Evolutionary conservation across 305 asterid species (phyloP).

Genomic region (Solanum hybrid): DNA sequence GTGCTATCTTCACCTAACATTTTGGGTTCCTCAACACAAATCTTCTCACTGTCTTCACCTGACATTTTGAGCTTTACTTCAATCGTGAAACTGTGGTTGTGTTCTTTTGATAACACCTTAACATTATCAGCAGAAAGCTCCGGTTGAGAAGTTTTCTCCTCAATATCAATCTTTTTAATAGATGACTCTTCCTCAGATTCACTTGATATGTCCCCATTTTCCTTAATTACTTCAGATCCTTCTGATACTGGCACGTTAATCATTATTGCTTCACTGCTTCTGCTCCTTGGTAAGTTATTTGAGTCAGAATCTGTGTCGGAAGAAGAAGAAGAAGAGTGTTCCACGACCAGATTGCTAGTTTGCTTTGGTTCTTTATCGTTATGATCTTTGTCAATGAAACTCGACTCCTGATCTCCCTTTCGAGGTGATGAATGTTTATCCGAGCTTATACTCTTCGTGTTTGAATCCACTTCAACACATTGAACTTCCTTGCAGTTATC

Average conservation of each 20-base stretch:
- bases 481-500: constrained; percentile 63
- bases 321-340: constrained; percentile 29
- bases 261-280: constrained; percentile 38
- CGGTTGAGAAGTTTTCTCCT: constrained; percentile 10
- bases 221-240: constrained; percentile 14
- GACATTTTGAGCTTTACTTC: constrained; percentile 13
- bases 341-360: constrained; percentile 4
- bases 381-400: background rate
- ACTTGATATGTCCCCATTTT: constrained; percentile 12
- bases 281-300: constrained; percentile 29
- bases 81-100: constrained; percentile 3
- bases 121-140: constrained; percentile 11
- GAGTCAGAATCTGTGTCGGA: constrained; percentile 30
- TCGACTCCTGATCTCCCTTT: constrained; percentile 15
- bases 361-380: background rate
- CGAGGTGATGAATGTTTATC: constrained; percentile 15
- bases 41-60: constrained; percentile 4
- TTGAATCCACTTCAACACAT: constrained; percentile 38
- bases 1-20: background rate
- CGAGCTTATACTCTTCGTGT: constrained; percentile 9
- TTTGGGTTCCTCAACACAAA: background rate
- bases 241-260: constrained; percentile 20
- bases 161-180: constrained; percentile 5
- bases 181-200: constrained; percentile 10
- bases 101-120: constrained; percentile 15